Evolutionary conservation across 441 rosid species (phyloP).

Genomic region (Omphalea diandra): DNA sequence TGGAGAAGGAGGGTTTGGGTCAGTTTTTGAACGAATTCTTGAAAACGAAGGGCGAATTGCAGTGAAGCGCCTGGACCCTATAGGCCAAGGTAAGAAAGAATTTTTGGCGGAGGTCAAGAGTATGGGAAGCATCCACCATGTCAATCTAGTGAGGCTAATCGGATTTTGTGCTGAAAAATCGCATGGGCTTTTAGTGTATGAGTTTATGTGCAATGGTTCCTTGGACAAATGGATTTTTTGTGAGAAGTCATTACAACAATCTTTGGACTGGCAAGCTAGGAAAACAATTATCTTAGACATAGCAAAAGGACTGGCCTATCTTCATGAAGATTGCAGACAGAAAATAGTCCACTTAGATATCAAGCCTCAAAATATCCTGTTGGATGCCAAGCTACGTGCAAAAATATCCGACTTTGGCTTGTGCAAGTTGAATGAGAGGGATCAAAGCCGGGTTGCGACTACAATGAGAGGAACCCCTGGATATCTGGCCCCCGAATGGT

Average conservation of each 20-base stretch:
- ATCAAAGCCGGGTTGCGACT: conserved; percentile 20
- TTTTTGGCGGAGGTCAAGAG: too few relatives aligned
- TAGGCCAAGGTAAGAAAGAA: conserved; percentile 24
- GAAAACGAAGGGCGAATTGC: conserved; percentile 13
- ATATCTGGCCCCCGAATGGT: conserved; percentile 24
- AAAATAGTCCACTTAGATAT: conserved; percentile 23
- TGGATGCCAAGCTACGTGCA: conserved; percentile 8
- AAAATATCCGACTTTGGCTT: conserved; percentile 27
- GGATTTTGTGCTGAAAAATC: too few relatives aligned
- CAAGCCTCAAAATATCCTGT: too few relatives aligned
- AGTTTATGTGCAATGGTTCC: conserved; percentile 21
- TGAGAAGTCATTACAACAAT: neutral
- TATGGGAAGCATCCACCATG: conserved; percentile 22
- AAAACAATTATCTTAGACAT: too few relatives aligned
- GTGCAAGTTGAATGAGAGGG: conserved; percentile 15
- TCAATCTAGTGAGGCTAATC: conserved; percentile 16
- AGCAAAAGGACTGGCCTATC: too few relatives aligned
- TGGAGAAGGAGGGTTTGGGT: conserved; percentile 25
- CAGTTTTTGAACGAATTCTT: conserved; percentile 19
- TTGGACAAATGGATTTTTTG: conserved; percentile 17
- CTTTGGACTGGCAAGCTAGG: conserved; percentile 18
- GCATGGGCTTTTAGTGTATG: conserved; percentile 20
- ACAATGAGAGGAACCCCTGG: conserved; percentile 26
- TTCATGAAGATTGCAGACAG: conserved; percentile 21
- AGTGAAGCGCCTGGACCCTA: conserved; percentile 18